Base-by-base conservation (phyloP, 192 early-diverging fungal species). In the Gamsiella multidivaricata region DNA sequence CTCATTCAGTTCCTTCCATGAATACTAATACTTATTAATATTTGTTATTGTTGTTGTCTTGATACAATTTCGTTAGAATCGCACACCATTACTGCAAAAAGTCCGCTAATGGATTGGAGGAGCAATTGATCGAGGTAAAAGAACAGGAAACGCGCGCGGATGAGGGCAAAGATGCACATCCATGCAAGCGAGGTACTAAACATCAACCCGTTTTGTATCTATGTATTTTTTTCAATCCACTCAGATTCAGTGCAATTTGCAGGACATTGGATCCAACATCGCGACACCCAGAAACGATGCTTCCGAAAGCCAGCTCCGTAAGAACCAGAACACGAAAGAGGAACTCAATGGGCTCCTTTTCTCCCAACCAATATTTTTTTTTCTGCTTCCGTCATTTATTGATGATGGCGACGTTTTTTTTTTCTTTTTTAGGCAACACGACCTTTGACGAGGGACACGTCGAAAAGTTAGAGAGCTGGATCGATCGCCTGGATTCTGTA, bases 251-350 rank as follows among this genome's bases (percentile, higher is more conserved):
- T 95, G 95, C 69, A 83, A 93, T 28, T 70, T 98, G 49, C 95
- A 95, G 70, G 95, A 97, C 63, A 87, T 96, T 11, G 91, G 91
- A 5, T 94, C 94, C n/a, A 97, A 96, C 78, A 88, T 96, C 55
- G 95, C 96, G 3, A 97, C 95, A 11, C 95, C 95, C 22, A 76
- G 92, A 31, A 79, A 68, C 14, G 70, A 84, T 3, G 86, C 90
- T 14, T 84, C 84, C 43, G 85, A 91, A 50, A 70, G 57, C 36
- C 84, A 88, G 53, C 68, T 93, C 26, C 54, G 82, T 80, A 76
- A 59, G 67, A 37, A 10, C 20, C 36, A 33, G 39, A 12, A 41
- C 8, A 14, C 39, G 14, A 14, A 14, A 41, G 7, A 7, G 39
- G 14, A 7, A 41, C 14, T 10, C 14, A 41, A 10, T 41, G 7